Evolutionary conservation across 805 yeast genomes (phyloP).

Genomic region (Tetrapisispora taiwanensis): DNA sequence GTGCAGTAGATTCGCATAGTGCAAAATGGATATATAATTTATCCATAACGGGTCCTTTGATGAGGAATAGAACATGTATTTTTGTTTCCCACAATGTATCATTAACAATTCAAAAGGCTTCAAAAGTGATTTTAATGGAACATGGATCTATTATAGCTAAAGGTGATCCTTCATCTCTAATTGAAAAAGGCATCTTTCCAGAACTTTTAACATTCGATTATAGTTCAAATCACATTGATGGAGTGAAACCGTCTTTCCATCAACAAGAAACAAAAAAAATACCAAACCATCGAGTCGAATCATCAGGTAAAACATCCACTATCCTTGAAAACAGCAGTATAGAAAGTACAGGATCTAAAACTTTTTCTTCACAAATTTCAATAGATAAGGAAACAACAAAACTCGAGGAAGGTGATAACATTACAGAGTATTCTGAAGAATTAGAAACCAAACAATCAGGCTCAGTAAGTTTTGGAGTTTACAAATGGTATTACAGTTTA

Average conservation of each 20-base stretch:
- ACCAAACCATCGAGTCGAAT: no score
- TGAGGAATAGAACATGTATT: conserved; percentile 78
- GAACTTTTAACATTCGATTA: background rate
- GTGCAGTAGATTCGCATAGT: conserved; percentile 96
- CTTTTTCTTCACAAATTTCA: background rate
- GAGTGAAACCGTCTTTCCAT: no score
- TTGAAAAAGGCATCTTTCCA: conserved; percentile 49
- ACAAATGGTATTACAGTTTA: conserved; percentile 52
- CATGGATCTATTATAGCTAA: conserved; percentile 72
- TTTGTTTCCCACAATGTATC: conserved; percentile 93
- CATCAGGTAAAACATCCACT: no score
- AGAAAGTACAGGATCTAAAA: background rate
- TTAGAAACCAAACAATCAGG: conserved; percentile 76
- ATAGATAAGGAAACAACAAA: background rate
- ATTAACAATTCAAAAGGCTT: conserved; percentile 72
- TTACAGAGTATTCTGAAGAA: conserved; percentile 30
- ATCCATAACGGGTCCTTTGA: conserved; percentile 80
- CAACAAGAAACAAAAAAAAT: no score
- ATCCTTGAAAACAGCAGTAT: background rate
- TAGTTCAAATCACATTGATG: background rate
- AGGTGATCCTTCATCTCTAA: conserved; percentile 63
- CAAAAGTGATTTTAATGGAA: conserved; percentile 66
- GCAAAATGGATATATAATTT: conserved; percentile 87
- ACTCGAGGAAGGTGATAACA: background rate
- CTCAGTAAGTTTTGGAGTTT: conserved; percentile 63